Evolutionary conservation across 23 red algal genomes (phyloP).

Genomic region (Pyropia yezoensis): DNA sequence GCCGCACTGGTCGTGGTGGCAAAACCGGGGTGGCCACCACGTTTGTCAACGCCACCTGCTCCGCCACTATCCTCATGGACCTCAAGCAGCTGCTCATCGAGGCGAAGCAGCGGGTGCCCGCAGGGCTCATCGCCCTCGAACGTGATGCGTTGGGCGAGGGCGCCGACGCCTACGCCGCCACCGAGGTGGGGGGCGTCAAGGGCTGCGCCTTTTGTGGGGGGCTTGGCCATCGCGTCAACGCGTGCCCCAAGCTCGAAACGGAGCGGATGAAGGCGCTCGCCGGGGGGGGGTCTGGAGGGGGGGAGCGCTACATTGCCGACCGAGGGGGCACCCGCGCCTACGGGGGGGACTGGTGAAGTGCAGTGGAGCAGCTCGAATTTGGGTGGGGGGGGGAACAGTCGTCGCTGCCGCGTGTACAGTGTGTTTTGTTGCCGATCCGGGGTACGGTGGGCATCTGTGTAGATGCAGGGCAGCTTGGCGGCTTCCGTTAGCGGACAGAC

Average conservation of each 20-base stretch:
- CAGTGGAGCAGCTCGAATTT: too few relatives aligned
- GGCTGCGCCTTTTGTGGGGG: slow-evolving; percentile 92
- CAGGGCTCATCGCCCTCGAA: slow-evolving; percentile 36
- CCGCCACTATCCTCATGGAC: slow-evolving; percentile 49
- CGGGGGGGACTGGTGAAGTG: too few relatives aligned
- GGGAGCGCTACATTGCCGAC: slow-evolving; percentile 25
- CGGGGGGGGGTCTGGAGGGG: slow-evolving; percentile 17
- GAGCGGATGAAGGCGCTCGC: slow-evolving; percentile 67
- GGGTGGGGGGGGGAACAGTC: too few relatives aligned
- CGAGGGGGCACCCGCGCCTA: too few relatives aligned
- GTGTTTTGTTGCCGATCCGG: too few relatives aligned
- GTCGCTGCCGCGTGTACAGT: too few relatives aligned
- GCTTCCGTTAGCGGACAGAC: too few relatives aligned
- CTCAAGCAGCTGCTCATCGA: slow-evolving; percentile 69
- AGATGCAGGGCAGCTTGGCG: too few relatives aligned
- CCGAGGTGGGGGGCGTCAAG: slow-evolving; percentile 69
- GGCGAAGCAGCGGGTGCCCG: slow-evolving; percentile 69
- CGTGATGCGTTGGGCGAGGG: slow-evolving; percentile 13
- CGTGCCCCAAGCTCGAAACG: slow-evolving; percentile 62
- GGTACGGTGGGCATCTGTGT: too few relatives aligned
- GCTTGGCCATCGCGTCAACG: slow-evolving; percentile 65
- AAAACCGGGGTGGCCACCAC: slow-evolving; percentile 68
- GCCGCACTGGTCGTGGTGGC: slow-evolving; percentile 75
- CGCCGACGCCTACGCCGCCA: slow-evolving; percentile 14
- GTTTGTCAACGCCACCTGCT: slow-evolving; percentile 49